Percentiles rank a stretch among this genome's conserved stretches.
phyloP scores from a whole-genome alignment of 768 basidiomycete genomes.

The Omphalotus guepiniiformis region DNA sequence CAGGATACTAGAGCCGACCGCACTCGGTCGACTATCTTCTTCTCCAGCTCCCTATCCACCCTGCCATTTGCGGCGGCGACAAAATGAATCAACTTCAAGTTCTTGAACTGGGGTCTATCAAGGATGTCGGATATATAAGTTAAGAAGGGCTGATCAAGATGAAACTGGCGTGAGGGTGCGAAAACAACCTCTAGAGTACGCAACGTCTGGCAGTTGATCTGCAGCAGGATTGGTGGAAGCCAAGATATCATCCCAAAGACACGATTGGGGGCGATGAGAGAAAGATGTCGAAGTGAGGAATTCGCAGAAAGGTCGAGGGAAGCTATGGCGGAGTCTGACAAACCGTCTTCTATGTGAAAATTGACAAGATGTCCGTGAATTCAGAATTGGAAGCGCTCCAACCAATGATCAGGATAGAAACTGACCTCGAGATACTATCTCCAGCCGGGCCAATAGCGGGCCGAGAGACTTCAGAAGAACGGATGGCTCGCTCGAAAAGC shows the following conservation, averaged over 20 bases:
- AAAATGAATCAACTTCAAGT: slow-evolving; percentile 23
- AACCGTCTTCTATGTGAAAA: slow-evolving; percentile 7
- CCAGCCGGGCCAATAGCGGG: slow-evolving; percentile 8
- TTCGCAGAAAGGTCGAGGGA: slow-evolving; percentile 20
- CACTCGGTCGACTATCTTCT: slow-evolving; percentile 9
- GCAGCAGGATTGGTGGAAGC: slow-evolving; percentile 20
- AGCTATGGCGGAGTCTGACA: slow-evolving; percentile 10
- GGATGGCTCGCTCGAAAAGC: slow-evolving; percentile 5
- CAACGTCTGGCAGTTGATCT: slow-evolving; percentile 13
- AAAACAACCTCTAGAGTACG: slow-evolving; percentile 22
- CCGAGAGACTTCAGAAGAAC: slow-evolving; percentile 9
- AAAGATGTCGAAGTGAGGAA: slow-evolving; percentile 19
- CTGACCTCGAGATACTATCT: slow-evolving; percentile 9
- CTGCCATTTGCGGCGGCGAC: slow-evolving; percentile 12
- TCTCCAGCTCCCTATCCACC: not conserved
- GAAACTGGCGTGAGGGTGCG: slow-evolving; percentile 26
- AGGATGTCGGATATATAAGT: slow-evolving; percentile 18
- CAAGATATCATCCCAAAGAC: slow-evolving; percentile 27
- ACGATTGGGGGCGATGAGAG: slow-evolving; percentile 23
- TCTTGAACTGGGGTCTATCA: slow-evolving; percentile 16
- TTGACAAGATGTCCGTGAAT: not conserved
- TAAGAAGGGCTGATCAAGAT: slow-evolving; percentile 25
- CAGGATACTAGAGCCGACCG: not conserved
- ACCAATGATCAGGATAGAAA: not conserved
- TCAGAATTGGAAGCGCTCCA: not conserved